Base-by-base conservation (phyloP, 2,329 filamentous ascomycete species). In the Pseudogymnoascus sp. region DNA sequence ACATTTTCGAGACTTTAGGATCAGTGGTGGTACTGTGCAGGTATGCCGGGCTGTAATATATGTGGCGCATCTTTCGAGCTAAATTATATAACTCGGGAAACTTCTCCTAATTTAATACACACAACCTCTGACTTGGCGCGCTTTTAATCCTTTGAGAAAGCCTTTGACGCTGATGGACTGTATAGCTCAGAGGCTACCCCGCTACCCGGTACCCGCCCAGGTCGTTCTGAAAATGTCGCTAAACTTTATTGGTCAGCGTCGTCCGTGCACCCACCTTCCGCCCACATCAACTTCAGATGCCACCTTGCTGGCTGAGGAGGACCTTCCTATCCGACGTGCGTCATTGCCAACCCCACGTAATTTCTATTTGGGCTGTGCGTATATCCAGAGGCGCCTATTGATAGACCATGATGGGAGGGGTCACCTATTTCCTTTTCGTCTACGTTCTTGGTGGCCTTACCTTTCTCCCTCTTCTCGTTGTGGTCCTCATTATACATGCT, bases 401-500 rank as follows among this genome's bases (percentile, higher is more conserved):
- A 39, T 11, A 60, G 58, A 39, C 19, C 58, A 60, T 60, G 58
- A 60, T 60, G 58, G 58, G 25, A 60, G 35, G 35, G 25, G 33
- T 39, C 58, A 30, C 58, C 33, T 60, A 60, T 60, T 60, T 60
- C 19, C 58, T 60, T 25, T 38, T 60, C 19, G 33, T 60, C 35
- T 60, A 60, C 25, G 19, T 60, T 41, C 22, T 60, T 41, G 58
- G 58, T 41, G 58, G 58, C 38, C 33, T 60, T 60, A 60, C 38
- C 35, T 41, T 60, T 23, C 58, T 39, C 12, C 58, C 58, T 5
- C 22, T 39, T 5, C 58, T 60, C 19, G 35, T 39, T 14, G 38
- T 39, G 38, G 35, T 22, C 19, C 70, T 90, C 62, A 72, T 92
- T 61, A 72, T 85, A 35, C 84, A 92, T 73, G 84, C 84, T 67